Evolutionary conservation across 2,329 filamentous ascomycete species (phyloP), one percentile per base, ranked within the genome.

Genomic region (Beauveria brongniartii): DNA sequence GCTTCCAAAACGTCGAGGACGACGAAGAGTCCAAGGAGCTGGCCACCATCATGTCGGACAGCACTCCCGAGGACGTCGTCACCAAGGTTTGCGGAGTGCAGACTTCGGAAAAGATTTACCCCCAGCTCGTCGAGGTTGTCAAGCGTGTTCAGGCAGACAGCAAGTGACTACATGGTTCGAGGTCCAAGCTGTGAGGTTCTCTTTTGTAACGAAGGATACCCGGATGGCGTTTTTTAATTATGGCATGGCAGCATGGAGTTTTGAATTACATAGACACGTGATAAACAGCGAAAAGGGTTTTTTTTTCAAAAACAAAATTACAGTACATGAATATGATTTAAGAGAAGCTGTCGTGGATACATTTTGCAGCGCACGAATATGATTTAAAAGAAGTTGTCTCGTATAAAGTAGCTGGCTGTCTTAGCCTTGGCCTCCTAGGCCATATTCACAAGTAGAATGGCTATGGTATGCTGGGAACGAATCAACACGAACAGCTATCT

Each of bases 1-100:
- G 89, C 65, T 99, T 97, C 87, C 92, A 97, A 79, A 91, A 96
- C 69, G 89, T 97, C 61, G 85, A 92, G 68, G 92, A 87, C 14
- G 94, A 99, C 65, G 90, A 95, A 0, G 94, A 97, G 83, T 95
- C 90, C 65, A 80, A 78, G 66, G 87, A 96, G 76, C 82, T 99
- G 12, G 90, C 91, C 69, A 86, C 90, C 79, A 91, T 95, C 71
- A 88, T 99, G 78, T 85, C 89, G 63, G 82, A 87, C 64, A 83
- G 88, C 70, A 80, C 80, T 2, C 80, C 93, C 16, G 86, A 90
- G 67, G 87, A 89, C 1, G 89, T 93, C 9, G 90, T 93, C 51
- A 78, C 80, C 72, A 84, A 93, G 75, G 83, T 99, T 65, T 95
- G 90, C 67, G 92, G 92, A 46, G 81, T 99, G 61, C 85, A 91